phyloP scores from a whole-genome alignment of 2,329 filamentous ascomycete genomes.

The Ascochyta lentis region DNA sequence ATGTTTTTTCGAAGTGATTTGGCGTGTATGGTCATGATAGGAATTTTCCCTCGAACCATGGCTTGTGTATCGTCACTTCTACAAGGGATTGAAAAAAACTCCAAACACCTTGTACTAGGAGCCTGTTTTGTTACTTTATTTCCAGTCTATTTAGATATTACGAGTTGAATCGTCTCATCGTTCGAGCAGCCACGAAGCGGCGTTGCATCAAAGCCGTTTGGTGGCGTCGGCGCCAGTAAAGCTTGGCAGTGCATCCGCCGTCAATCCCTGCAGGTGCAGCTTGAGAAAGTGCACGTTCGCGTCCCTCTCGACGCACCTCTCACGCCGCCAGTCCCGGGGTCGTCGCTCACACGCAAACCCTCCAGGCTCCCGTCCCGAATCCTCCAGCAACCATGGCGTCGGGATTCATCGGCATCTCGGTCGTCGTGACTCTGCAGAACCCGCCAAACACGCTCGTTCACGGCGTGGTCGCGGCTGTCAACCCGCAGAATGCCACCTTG shows the following conservation, averaged over 20 bases:
- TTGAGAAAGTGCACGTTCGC: slow-evolving; percentile 7
- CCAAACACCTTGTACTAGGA: no score
- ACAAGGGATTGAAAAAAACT: no score
- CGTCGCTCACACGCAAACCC: slow-evolving; percentile 9
- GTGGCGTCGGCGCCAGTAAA: slow-evolving; percentile 12
- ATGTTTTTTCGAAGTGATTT: no score
- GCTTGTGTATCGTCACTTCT: no score
- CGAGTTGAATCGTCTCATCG: no score
- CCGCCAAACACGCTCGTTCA: slow-evolving; percentile 70
- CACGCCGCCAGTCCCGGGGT: slow-evolving; percentile 15
- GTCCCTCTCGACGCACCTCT: slow-evolving; percentile 3
- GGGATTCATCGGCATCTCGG: slow-evolving; percentile 77
- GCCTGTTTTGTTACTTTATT: no score
- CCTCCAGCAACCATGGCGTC: slow-evolving; percentile 59
- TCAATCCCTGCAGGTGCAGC: slow-evolving; percentile 10
- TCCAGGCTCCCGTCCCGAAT: not conserved
- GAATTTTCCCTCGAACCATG: no score
- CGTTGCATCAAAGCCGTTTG: slow-evolving; percentile 5
- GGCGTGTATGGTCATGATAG: no score
- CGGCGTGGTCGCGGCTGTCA: slow-evolving; percentile 74
- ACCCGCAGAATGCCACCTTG: slow-evolving; percentile 67
- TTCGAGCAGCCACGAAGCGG: not conserved
- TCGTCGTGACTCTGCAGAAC: slow-evolving; percentile 73
- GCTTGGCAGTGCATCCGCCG: slow-evolving; percentile 3
- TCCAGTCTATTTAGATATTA: no score